phyloP scores from a whole-genome alignment of 352 stramenopile genomes.

The Pythium sukuiense region DNA sequence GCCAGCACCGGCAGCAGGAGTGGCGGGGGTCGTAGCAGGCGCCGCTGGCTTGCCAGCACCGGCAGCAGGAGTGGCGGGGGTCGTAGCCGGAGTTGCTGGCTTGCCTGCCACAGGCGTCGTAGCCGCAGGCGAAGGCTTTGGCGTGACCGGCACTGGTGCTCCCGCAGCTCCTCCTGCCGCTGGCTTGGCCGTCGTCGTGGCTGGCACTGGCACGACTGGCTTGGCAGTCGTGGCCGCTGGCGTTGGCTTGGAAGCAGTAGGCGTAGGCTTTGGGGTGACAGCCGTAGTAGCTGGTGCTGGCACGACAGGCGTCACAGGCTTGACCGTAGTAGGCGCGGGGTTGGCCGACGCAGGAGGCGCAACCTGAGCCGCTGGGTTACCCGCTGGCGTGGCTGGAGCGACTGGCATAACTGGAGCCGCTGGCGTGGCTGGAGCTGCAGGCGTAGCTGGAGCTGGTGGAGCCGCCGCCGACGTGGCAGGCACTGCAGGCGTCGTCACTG shows the following conservation, averaged over 20 bases:
- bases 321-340: slow-evolving; percentile 5
- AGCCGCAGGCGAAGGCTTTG: not conserved
- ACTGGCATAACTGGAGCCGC: not conserved
- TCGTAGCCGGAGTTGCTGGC: not conserved
- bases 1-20: too few species aligned
- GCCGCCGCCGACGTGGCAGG: slow-evolving; percentile 4
- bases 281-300: not conserved
- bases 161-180: not conserved
- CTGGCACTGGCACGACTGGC: not conserved
- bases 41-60: not conserved
- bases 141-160: too few species aligned
- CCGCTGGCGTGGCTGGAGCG: not conserved
- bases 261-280: not conserved
- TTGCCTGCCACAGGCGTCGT: not conserved
- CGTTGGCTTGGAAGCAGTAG: not conserved
- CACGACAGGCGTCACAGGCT: not conserved
- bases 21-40: not conserved
- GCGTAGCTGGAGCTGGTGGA: not conserved
- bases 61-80: not conserved
- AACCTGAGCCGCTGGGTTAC: slow-evolving; percentile 8
- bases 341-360: not conserved
- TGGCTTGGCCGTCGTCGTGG: not conserved
- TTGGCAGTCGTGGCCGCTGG: not conserved
- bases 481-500: not conserved
- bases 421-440: not conserved